Evolutionary conservation across 805 yeast genomes (phyloP).

Genomic region (Maudiozyma turicensis): DNA sequence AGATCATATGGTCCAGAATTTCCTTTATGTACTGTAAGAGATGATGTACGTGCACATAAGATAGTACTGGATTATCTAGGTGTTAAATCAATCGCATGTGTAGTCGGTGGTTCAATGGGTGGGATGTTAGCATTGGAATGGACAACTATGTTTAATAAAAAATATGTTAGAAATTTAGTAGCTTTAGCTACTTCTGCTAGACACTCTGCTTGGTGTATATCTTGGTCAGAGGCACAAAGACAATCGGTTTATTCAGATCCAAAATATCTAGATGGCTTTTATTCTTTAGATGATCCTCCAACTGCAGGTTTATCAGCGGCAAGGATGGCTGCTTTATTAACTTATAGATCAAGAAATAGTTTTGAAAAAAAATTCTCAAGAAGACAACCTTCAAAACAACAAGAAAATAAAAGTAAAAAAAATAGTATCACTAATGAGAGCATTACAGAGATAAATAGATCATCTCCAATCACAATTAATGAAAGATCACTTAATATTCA

Average conservation of each 20-base stretch:
- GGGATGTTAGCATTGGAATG: conserved; percentile 94
- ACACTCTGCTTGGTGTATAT: conserved; percentile 96
- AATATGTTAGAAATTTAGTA: conserved; percentile 60
- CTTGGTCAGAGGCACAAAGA: conserved; percentile 98
- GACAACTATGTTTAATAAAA: conserved; percentile 50
- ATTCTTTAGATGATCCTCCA: conserved; percentile 70
- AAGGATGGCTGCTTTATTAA: conserved; percentile 89
- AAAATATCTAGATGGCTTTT: conserved; percentile 83
- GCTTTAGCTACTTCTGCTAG: conserved; percentile 91
- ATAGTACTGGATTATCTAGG: conserved; percentile 70
- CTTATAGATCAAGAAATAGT: conserved; percentile 85
- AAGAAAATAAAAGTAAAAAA: conserved; percentile 22
- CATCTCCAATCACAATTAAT: conserved; percentile 36
- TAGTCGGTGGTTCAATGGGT: conserved; percentile 97
- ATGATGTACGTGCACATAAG: conserved; percentile 75
- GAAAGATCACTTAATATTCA: conserved; percentile 80
- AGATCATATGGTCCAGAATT: conserved; percentile 86
- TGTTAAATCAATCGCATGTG: conserved; percentile 71
- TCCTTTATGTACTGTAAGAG: conserved; percentile 88
- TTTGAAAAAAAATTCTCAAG: conserved; percentile 92
- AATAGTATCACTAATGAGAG: not conserved
- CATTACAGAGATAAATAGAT: not conserved
- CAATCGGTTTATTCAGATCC: conserved; percentile 96
- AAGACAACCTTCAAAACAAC: conserved; percentile 42
- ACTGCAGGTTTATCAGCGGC: conserved; percentile 87